Evolutionary conservation across 1,139 yeast genomes (phyloP).

Genomic region (Geotrichum australiense): DNA sequence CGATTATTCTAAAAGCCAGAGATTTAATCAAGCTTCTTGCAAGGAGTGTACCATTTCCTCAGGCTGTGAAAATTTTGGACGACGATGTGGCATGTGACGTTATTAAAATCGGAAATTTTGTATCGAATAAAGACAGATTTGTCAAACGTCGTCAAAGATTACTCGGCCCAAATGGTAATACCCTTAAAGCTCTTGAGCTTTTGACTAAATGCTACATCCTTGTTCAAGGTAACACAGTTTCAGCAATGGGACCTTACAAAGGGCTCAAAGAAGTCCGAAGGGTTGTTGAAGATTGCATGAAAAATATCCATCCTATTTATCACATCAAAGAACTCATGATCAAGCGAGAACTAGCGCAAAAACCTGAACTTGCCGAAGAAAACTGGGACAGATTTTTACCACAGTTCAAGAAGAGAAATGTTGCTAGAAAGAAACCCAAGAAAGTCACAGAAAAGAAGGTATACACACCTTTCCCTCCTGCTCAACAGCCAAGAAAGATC

Average conservation of each 20-base stretch:
- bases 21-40: slow-evolving; percentile 90
- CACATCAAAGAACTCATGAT: slow-evolving; percentile 97
- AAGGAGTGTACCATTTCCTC: slow-evolving; percentile 95
- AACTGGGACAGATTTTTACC: slow-evolving; percentile 98
- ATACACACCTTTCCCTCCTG: slow-evolving; percentile 99
- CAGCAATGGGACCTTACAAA: slow-evolving; percentile 94
- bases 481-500: slow-evolving; percentile 92
- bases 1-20: slow-evolving; percentile 86
- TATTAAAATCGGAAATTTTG: slow-evolving; percentile 86
- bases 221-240: slow-evolving; percentile 96
- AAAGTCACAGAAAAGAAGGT: slow-evolving; percentile 61
- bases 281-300: slow-evolving; percentile 97
- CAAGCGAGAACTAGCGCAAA: slow-evolving; percentile 87
- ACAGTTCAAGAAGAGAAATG: slow-evolving; percentile 92
- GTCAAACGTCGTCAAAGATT: slow-evolving; percentile 92
- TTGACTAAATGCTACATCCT: slow-evolving; percentile 88
- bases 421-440: slow-evolving; percentile 86
- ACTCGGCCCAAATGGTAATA: slow-evolving; percentile 96
- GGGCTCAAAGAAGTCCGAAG: slow-evolving; percentile 90
- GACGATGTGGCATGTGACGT: slow-evolving; percentile 96
- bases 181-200: slow-evolving; percentile 88
- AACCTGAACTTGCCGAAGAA: slow-evolving; percentile 90
- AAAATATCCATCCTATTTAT: slow-evolving; percentile 90
- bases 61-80: slow-evolving; percentile 83
- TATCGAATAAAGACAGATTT: slow-evolving; percentile 85